A percentile compares a stretch with the other conserved stretches of the same genome.
Conservation (phyloP, 1,139 yeast genomes). For the Zygoascus meyerae region DNA sequence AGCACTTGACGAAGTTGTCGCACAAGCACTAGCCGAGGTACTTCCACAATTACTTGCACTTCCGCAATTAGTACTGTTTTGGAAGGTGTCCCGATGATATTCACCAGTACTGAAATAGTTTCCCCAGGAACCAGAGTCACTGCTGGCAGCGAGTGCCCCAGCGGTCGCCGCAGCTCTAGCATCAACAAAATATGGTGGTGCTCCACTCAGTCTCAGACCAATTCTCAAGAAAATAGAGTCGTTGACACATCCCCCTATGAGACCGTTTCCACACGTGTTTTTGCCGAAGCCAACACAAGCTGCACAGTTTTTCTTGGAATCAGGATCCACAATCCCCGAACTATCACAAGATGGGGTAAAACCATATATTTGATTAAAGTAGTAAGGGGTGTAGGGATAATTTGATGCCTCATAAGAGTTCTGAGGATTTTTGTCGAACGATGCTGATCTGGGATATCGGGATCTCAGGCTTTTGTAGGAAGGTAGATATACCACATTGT, state of each 20-base stretch:
- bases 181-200: too few species aligned
- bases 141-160: neutral
- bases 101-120: neutral
- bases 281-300: conserved; percentile 11
- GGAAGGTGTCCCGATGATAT: too few species aligned
- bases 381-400: conserved; percentile 4
- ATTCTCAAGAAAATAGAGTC: neutral
- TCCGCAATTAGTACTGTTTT: conserved; percentile 12
- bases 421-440: conserved; percentile 13
- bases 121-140: neutral
- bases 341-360: conserved; percentile 9
- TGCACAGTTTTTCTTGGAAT: conserved; percentile 2
- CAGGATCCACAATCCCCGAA: conserved; percentile 8
- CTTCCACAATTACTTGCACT: conserved; percentile 13
- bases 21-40: conserved; percentile 7
- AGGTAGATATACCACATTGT: conserved; percentile 17
- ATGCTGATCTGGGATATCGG: conserved; percentile 10
- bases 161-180: neutral
- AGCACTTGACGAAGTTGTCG: neutral
- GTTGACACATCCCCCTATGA: neutral
- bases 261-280: conserved; percentile 10
- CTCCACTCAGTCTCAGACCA: neutral
- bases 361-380: conserved; percentile 9
- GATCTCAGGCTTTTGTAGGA: conserved; percentile 1
- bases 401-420: conserved; percentile 5